phyloP scores from a whole-genome alignment of 345 rosid species.

The Orychophragmus violaceus region DNA sequence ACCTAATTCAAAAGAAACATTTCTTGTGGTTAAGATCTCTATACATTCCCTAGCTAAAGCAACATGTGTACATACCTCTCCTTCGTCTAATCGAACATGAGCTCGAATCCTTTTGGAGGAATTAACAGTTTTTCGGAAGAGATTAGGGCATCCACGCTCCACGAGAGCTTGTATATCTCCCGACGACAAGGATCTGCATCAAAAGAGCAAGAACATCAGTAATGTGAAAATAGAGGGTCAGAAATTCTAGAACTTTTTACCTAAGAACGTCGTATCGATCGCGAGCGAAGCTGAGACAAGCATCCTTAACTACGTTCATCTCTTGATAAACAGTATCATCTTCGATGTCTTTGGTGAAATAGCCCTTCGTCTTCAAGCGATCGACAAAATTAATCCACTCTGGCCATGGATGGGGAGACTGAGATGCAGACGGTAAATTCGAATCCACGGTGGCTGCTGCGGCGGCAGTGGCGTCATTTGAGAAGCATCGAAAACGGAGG shows the following conservation, averaged over 20 bases:
- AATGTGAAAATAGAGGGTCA: background rate
- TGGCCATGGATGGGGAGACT: conserved; percentile 69
- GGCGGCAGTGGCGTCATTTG: conserved; percentile 22
- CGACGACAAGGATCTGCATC: conserved; percentile 55
- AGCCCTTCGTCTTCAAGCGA: conserved; percentile 61
- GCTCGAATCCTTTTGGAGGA: conserved; percentile 88
- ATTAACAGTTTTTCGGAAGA: conserved; percentile 65
- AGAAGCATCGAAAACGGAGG: conserved; percentile 27
- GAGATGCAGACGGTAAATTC: background rate
- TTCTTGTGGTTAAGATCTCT: conserved; percentile 7
- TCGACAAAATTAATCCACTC: conserved; percentile 83
- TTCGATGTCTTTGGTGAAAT: conserved; percentile 34
- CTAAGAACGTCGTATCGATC: conserved; percentile 69
- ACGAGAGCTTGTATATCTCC: conserved; percentile 58
- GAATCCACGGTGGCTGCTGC: conserved; percentile 1
- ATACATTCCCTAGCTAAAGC: background rate
- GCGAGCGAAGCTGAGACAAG: conserved; percentile 86
- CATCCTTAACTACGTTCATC: conserved; percentile 54
- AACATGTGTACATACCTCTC: conserved; percentile 52
- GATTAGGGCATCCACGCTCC: conserved; percentile 81
- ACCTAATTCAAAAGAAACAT: conserved; percentile 39
- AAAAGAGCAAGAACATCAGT: background rate
- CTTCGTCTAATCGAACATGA: conserved; percentile 59
- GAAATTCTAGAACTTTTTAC: conserved; percentile 22
- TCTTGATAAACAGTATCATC: conserved; percentile 40